These are phyloP conservation scores for Periconia sp. DNA, from an alignment of 2,329 filamentous ascomycete species.

Conservation along the genomic window DNA sequence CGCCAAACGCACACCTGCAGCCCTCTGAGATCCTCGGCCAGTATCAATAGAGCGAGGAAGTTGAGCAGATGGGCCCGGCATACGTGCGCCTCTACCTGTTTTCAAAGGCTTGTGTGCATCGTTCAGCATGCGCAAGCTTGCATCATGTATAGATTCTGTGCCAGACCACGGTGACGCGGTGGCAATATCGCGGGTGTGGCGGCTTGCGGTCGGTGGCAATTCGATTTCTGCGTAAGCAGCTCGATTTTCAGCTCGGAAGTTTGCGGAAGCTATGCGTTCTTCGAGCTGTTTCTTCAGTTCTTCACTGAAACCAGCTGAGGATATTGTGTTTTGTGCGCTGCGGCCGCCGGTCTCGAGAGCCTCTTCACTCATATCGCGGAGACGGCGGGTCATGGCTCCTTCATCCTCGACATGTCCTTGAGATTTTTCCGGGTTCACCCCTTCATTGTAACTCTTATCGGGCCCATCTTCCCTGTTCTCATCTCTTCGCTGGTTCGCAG, in stretches of 20 bases:
- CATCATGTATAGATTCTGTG: constrained; percentile 71
- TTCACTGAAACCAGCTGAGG: constrained; percentile 64
- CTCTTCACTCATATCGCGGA: constrained; percentile 64
- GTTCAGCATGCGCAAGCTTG: constrained; percentile 76
- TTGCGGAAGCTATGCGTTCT: constrained; percentile 59
- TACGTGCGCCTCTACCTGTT: constrained; percentile 14
- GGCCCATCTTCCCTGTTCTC: constrained; percentile 2
- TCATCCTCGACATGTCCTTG: constrained; percentile 30
- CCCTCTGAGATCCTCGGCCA: constrained; percentile 42
- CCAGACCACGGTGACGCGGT: constrained; percentile 75
- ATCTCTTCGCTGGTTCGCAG: constrained; percentile 17
- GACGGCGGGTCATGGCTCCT: constrained; percentile 60
- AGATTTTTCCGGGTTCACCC: neutral
- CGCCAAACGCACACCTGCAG: constrained; percentile 50
- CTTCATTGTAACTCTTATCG: neutral
- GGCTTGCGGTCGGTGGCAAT: constrained; percentile 64
- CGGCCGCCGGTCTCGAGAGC: constrained; percentile 57
- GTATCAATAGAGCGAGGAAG: constrained; percentile 35
- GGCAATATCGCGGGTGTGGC: constrained; percentile 69
- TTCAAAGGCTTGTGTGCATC: constrained; percentile 60
- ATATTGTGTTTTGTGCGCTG: constrained; percentile 58
- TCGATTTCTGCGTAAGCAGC: constrained; percentile 56
- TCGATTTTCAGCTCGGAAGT: constrained; percentile 57
- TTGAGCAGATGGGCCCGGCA: constrained; percentile 21
- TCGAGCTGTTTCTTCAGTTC: constrained; percentile 61